Base-by-base conservation (phyloP, 306 rosid species). In the Prunus fruticosa region DNA sequence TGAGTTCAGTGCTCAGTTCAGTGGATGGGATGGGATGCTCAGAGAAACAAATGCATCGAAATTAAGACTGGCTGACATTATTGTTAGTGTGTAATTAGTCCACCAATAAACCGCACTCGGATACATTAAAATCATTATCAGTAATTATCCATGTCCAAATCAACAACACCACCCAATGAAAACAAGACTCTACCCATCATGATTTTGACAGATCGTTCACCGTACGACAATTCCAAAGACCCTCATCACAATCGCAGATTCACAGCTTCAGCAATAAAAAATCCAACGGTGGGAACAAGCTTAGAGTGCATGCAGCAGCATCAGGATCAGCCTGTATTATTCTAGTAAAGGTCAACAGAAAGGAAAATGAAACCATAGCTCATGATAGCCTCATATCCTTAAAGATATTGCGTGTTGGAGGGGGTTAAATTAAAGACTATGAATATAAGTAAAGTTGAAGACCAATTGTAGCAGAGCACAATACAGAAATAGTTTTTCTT, bases 351-450 rank as follows among this genome's bases (percentile, higher is more conserved):
- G 57, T 68, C 22, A 68, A 64, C 50, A 25, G 43, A 8, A 25
- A 1, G 25, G 9, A 49, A 49, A 11, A 49, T 12, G 43, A 38
- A 7, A 38, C 43, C 43, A 38, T 38, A 38, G 43, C 43, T 38
- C 43, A 38, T 38, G 7, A 38, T 38, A 38, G 43, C 43, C 27
- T 20, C 64, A 38, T 49, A 65, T 32, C 15, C 47, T 19, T 27
- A 2, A 3, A 15, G 45, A 63, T 56, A 27, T 71, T 76, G 81
- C 74, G 81, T 81, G 78, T 64, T 3, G n/a, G 34, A 64, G 45
- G 80, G 84, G 77, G 28, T 27, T 63, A 61, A 25, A 80, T 46
- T 54, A 18, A 19, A 20, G 47, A 25, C 58, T 52, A 19, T 50
- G 18, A 50, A 50, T 11, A 18, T 16, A 38, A 23, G 15, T 34